Conservation (phyloP, 257 asterid genomes). For the Nicotiana tomentosiformis region DNA sequence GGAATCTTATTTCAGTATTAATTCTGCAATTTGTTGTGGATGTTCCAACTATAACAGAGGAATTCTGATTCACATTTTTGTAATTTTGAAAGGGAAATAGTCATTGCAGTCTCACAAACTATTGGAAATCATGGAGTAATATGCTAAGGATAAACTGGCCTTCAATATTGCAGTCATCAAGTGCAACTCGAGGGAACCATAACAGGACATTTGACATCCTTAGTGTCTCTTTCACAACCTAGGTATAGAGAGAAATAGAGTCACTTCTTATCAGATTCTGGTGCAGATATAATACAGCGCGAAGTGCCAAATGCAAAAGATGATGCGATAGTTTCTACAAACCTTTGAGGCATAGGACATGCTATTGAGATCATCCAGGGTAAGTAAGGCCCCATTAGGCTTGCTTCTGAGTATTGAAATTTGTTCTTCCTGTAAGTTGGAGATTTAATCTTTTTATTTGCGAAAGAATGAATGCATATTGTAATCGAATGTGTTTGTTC, state of each 20-base stretch:
- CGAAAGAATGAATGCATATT: not conserved
- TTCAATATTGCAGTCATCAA: conserved; percentile 38
- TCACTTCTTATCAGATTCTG: not conserved
- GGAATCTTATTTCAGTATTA: not conserved
- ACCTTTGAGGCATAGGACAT: conserved; percentile 56
- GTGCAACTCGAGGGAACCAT: conserved; percentile 62
- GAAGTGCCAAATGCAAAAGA: not conserved
- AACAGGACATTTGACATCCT: conserved; percentile 57
- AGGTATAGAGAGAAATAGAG: not conserved
- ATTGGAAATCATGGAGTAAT: not conserved
- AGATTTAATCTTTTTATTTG: not conserved
- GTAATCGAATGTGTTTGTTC: not conserved
- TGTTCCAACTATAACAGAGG: not conserved
- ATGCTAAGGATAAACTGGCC: conserved; percentile 25
- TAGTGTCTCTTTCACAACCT: conserved; percentile 64
- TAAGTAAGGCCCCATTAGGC: conserved; percentile 33
- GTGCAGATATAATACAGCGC: not conserved
- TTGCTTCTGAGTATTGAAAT: conserved; percentile 29
- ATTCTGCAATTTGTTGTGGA: not conserved
- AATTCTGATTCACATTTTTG: not conserved
- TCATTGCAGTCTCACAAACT: not conserved
- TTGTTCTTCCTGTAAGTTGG: conserved; percentile 46
- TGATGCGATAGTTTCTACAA: not conserved
- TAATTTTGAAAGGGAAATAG: not conserved
- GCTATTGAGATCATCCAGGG: conserved; percentile 41